Percentiles rank a stretch among this genome's conserved stretches.
Conservation (phyloP, 129 eudicot genomes). For the Lactuca sativa region DNA sequence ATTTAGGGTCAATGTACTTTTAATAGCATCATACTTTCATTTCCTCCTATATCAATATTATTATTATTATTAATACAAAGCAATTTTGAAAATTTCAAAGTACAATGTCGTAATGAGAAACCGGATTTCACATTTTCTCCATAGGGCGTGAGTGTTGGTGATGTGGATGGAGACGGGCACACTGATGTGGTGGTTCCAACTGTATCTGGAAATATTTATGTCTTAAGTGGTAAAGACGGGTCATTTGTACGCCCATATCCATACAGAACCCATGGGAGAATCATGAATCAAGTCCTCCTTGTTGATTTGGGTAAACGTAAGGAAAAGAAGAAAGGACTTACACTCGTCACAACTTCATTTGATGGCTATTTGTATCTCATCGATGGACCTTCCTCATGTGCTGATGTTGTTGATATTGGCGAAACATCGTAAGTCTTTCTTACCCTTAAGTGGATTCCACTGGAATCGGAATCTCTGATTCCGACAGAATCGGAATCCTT, state of each 20-base stretch:
- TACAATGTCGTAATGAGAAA: neutral
- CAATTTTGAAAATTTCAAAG: neutral
- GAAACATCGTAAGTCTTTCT: slow-evolving; percentile 87
- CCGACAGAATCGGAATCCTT: too few species aligned
- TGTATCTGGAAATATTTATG: slow-evolving; percentile 87
- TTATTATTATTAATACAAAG: neutral
- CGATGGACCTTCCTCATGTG: slow-evolving; percentile 96
- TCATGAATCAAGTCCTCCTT: slow-evolving; percentile 89
- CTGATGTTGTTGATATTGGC: slow-evolving; percentile 98
- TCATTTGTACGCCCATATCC: slow-evolving; percentile 82
- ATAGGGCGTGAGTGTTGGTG: slow-evolving; percentile 89
- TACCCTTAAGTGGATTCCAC: too few species aligned
- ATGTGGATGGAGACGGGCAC: slow-evolving; percentile 97
- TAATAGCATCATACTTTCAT: too few species aligned
- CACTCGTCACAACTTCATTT: slow-evolving; percentile 86
- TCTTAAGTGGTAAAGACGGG: slow-evolving; percentile 92
- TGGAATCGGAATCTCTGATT: too few species aligned
- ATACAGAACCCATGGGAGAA: slow-evolving; percentile 99
- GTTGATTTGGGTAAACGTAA: slow-evolving; percentile 86
- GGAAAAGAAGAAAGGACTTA: slow-evolving; percentile 89
- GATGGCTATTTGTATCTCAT: slow-evolving; percentile 97
- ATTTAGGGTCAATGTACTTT: too few species aligned
- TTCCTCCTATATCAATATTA: too few species aligned
- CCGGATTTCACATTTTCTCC: neutral
- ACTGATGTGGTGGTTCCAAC: slow-evolving; percentile 97